Evolutionary conservation across 345 rosid species (phyloP).

Genomic region (Alliaria petiolata): DNA sequence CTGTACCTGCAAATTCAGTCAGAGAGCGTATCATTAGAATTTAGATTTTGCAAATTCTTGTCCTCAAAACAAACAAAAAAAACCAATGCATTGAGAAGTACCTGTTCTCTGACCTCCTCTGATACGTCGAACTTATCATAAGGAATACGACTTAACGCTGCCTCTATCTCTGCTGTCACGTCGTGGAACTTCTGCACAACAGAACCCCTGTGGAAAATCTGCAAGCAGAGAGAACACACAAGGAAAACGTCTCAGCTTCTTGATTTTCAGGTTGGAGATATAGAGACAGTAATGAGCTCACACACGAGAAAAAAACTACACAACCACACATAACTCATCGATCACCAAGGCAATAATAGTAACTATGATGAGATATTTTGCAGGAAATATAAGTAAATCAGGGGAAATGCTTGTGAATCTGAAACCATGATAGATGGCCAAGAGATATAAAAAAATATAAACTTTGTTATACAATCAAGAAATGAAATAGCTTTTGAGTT

Average conservation of each 20-base stretch:
- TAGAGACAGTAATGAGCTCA: too few species aligned
- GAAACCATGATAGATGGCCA: not conserved
- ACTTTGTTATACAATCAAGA: not conserved
- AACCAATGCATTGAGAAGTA: conserved; percentile 12
- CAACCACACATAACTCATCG: not conserved
- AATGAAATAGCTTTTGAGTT: not conserved
- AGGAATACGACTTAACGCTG: conserved; percentile 61
- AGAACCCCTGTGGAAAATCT: conserved; percentile 58
- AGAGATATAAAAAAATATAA: not conserved
- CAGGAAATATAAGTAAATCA: not conserved
- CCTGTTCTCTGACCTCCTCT: conserved; percentile 95
- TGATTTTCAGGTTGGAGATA: not conserved
- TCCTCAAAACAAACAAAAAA: not conserved
- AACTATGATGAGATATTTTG: not conserved
- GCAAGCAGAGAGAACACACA: conserved; percentile 6
- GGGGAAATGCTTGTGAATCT: not conserved
- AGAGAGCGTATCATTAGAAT: conserved; percentile 1
- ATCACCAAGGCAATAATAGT: conserved; percentile 1
- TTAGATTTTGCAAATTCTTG: not conserved
- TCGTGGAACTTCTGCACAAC: conserved; percentile 44
- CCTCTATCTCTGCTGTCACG: conserved; percentile 63
- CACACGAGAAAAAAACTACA: not conserved
- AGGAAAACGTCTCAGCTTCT: not conserved
- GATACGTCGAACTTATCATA: conserved; percentile 55
- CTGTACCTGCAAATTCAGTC: conserved; percentile 53